Base-by-base conservation (phyloP, 768 basidiomycete genomes). In the Hirschioporus abietinus region DNA sequence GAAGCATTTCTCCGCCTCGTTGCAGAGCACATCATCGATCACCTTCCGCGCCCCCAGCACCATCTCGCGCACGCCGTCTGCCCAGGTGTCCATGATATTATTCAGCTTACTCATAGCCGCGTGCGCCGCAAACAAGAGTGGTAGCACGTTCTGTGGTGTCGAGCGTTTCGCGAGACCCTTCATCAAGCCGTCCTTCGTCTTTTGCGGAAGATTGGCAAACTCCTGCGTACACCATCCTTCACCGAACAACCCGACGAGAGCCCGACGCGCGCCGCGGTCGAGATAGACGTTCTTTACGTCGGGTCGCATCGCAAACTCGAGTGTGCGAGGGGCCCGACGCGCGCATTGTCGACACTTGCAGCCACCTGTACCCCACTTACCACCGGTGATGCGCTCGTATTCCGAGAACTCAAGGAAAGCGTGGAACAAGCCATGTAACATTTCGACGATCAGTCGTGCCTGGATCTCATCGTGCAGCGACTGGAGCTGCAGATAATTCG, bases 401-500 rank as follows among this genome's bases (percentile, higher is more conserved):
- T 88, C 87, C n/a, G 84, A 76, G 72, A 94, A 93, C 27, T 89
- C 85, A 60, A 92, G 82, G 72, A 89, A 91, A 1, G 92, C 90
- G 71, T 92, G 92, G 77, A 90, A 93, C 58, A 96, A 86, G 1
- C 95, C 94, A 72, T 96, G 95, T 71, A 90, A 84, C 86, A 96
- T 93, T 75, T 97, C 95, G 70, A 91, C 85, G 23, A 90, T 86
- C 72, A 98, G 86, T 67, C 92, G 86, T 0, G 91, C 88, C 71
- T 93, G 91, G 58, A 91, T 83, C 73, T 99, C 96, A 66, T 85
- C 82, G 68, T 87, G 84, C 4, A 99, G 86, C 0, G 88, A 79
- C 18, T 88, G 75, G 57, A 99, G 81, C 35, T 83, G 80, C 58
- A 99, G 89, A 76, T 95, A 98, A 10, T 82, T 79, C 0, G 96